Percentiles rank a stretch among this genome's conserved stretches.
Evolutionary conservation across 495 filamentous ascomycete species (phyloP).

Genomic region (Gamarada debralockiae): DNA sequence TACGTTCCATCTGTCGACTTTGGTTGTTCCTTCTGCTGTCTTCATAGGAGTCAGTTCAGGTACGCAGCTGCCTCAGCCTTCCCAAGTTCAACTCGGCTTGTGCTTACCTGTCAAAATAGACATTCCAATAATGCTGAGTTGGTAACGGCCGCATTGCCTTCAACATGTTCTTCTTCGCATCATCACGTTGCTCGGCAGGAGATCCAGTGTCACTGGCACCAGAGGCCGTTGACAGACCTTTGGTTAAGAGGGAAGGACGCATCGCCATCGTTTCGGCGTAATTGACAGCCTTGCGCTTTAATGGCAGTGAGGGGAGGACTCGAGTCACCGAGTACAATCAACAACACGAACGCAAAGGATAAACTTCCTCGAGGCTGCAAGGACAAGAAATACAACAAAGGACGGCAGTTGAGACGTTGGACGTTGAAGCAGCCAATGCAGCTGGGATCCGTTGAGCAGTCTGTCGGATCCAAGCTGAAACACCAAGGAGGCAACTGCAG

Average conservation of each 20-base stretch:
- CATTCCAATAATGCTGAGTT: slow-evolving; percentile 58
- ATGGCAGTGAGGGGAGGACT: too few relatives aligned
- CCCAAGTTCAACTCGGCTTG: too few relatives aligned
- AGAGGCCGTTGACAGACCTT: slow-evolving; percentile 43
- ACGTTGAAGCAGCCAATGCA: too few relatives aligned
- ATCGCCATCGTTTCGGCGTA: slow-evolving; percentile 35
- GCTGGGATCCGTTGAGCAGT: too few relatives aligned
- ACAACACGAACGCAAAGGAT: neutral
- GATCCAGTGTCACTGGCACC: slow-evolving; percentile 47
- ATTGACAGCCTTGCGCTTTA: neutral
- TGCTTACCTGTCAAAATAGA: slow-evolving; percentile 51
- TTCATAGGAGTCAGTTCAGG: slow-evolving; percentile 18
- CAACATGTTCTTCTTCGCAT: slow-evolving; percentile 56
- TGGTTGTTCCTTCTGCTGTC: slow-evolving; percentile 39
- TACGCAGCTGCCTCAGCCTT: neutral
- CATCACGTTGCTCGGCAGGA: slow-evolving; percentile 52
- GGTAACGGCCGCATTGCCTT: slow-evolving; percentile 56
- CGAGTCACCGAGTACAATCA: neutral
- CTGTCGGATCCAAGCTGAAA: too few relatives aligned
- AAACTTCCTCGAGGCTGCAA: too few relatives aligned
- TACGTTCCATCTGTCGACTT: slow-evolving; percentile 44
- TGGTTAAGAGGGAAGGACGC: slow-evolving; percentile 49
- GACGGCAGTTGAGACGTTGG: slow-evolving; percentile 6
- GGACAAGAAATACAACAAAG: slow-evolving; percentile 1
- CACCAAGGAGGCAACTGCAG: too few relatives aligned